A percentile compares a stretch with the other conserved stretches of the same genome.
Evolutionary conservation across 2,329 filamentous ascomycete species (phyloP).

Genomic region (Blastomyces percursus): DNA sequence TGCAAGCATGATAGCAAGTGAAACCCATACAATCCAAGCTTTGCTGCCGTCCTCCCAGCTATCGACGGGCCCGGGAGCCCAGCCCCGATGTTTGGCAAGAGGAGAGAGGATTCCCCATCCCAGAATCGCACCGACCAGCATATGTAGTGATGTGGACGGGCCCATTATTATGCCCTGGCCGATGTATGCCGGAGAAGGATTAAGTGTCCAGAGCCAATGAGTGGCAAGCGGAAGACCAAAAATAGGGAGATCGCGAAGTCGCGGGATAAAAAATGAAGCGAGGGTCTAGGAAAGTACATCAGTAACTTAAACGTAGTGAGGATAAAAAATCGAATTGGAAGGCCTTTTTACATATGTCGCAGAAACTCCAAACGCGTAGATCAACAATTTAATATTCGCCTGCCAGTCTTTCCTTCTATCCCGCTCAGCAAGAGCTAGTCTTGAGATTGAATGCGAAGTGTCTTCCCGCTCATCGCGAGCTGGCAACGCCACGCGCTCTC

Average conservation of each 20-base stretch:
- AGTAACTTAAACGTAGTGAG: not conserved
- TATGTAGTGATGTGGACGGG: slow-evolving; percentile 84
- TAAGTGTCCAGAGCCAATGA: slow-evolving; percentile 89
- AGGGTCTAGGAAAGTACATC: slow-evolving; percentile 52
- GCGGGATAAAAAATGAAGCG: slow-evolving; percentile 78
- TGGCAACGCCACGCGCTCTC: slow-evolving; percentile 23
- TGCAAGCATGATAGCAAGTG: slow-evolving; percentile 89
- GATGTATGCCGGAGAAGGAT: slow-evolving; percentile 93
- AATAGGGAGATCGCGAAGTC: slow-evolving; percentile 74
- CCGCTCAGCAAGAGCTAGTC: slow-evolving; percentile 25
- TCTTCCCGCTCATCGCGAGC: slow-evolving; percentile 27
- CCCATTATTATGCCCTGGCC: slow-evolving; percentile 99
- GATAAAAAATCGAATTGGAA: slow-evolving; percentile 8
- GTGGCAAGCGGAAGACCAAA: slow-evolving; percentile 64
- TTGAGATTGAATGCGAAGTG: slow-evolving; percentile 40
- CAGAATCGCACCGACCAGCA: slow-evolving; percentile 78
- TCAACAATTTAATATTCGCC: slow-evolving; percentile 48
- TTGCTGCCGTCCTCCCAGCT: slow-evolving; percentile 92
- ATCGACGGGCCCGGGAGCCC: slow-evolving; percentile 76
- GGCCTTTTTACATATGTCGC: slow-evolving; percentile 39
- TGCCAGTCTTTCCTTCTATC: slow-evolving; percentile 47
- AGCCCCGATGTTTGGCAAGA: slow-evolving; percentile 70
- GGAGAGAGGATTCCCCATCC: slow-evolving; percentile 90
- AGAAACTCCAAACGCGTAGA: slow-evolving; percentile 50
- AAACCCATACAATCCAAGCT: slow-evolving; percentile 98